Evolutionary conservation across 2,329 filamentous ascomycete genomes (phyloP), one percentile per base, ranked within the genome.

Genomic region (Huntiella abstrusa): DNA sequence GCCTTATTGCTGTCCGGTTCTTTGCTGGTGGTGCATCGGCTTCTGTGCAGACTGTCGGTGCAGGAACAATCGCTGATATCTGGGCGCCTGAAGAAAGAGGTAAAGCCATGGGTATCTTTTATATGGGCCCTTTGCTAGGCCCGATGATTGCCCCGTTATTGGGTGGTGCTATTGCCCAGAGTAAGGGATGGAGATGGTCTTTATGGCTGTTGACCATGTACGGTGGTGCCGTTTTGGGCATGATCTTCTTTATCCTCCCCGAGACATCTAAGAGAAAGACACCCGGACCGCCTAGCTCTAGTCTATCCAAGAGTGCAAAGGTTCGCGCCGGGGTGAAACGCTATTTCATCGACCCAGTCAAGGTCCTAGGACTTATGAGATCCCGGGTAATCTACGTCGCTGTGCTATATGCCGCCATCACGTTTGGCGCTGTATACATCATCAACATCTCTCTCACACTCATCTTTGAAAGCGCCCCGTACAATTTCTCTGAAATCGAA

Each of bases 81-180:
- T 92, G 83, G 79, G 79, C 84, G 52, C 61, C 75, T 0, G 68
- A 65, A 42, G 78, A 88, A 58, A 67, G 84, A 43, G 84, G 84
- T 2, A 66, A 65, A 12, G 83, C 83, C n/a, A 91, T 91, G 83
- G 75, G 80, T 35, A 63, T 83, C 36, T 91, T 88, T 60, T 91
- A 87, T 54, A 68, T 91, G 0, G 84, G 84, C 0, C 83, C 84
- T 0, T 61, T 91, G 6, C 70, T 77, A 42, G 83, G 83, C 0
- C 84, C 84, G 0, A 61, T 91, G 11, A 59, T 88, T 4, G 76
- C 80, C 0, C 84, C 84, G 2, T 80, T 91, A 45, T 66, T 91
- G 32, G 84, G 83, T 45, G 84, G 83, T 38, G 73, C 70, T 1
- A 61, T 92, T n/a, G 69, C 79, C 6, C 63, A 83, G 53, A 66